phyloP scores from a whole-genome alignment of 768 basidiomycete species.

The Auriscalpium microsporum region DNA sequence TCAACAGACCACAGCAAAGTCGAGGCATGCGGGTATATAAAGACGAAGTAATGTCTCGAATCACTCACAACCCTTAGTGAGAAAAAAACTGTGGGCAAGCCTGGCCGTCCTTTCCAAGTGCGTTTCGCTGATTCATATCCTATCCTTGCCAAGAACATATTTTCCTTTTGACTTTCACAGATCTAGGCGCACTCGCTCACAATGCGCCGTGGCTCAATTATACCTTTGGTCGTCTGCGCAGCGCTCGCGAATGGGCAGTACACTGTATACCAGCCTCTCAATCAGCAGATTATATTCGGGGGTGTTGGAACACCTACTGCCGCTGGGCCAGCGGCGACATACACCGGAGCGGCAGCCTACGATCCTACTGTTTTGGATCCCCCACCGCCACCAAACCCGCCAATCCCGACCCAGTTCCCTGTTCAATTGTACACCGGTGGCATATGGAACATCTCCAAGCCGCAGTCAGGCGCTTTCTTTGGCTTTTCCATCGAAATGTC shows the following conservation, averaged over 20 bases:
- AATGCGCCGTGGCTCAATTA: constrained; percentile 2
- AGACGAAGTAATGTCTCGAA: no score
- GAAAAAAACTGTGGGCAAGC: no score
- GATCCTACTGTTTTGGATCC: constrained; percentile 42
- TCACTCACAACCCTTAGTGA: no score
- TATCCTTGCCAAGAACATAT: no score
- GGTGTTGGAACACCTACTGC: constrained; percentile 1
- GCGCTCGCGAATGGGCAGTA: constrained; percentile 8
- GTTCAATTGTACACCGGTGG: constrained; percentile 29
- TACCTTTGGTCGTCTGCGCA: background rate
- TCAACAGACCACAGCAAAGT: no score
- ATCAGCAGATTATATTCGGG: constrained; percentile 12
- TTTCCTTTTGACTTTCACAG: no score
- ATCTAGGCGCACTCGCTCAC: no score
- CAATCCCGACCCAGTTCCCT: constrained; percentile 34
- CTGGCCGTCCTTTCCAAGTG: no score
- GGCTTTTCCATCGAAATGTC: constrained; percentile 77
- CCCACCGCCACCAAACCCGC: constrained; percentile 40
- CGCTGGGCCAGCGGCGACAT: constrained; percentile 31
- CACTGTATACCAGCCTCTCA: constrained; percentile 8
- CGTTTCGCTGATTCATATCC: no score
- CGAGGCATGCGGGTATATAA: no score
- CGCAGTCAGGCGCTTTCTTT: constrained; percentile 47
- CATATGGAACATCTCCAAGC: constrained; percentile 31
- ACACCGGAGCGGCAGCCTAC: constrained; percentile 43